Evolutionary conservation across 2,329 filamentous ascomycete genomes (phyloP).

Genomic region (Cadophora sp.): DNA sequence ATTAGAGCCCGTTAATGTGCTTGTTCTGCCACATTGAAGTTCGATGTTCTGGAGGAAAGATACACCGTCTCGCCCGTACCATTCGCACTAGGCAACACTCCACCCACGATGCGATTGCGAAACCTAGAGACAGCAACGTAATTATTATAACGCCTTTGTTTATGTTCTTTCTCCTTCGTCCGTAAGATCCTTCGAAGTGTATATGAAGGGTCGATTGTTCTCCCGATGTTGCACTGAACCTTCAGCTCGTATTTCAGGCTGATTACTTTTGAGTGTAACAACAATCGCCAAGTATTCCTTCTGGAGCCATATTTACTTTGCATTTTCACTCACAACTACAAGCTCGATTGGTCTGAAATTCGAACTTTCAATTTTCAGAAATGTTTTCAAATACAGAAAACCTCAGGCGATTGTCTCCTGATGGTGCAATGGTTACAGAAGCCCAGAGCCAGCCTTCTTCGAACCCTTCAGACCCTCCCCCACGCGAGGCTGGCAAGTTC

Average conservation of each 20-base stretch:
- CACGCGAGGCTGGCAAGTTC: neutral
- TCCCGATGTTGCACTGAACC: neutral
- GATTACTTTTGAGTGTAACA: neutral
- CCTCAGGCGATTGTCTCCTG: neutral
- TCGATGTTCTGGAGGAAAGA: conserved; percentile 3
- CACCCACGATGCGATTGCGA: neutral
- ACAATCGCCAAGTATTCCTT: neutral
- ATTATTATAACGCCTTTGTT: neutral
- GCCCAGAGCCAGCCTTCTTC: neutral
- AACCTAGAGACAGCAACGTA: neutral
- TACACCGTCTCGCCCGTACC: neutral
- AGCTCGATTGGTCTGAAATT: neutral
- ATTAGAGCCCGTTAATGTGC: too few relatives aligned
- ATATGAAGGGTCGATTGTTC: neutral
- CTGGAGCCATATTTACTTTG: neutral
- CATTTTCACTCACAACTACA: too few relatives aligned
- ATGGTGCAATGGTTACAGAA: neutral
- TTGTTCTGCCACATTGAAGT: neutral
- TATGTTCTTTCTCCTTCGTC: neutral
- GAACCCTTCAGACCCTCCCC: neutral
- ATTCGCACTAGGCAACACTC: neutral
- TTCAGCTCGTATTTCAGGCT: neutral
- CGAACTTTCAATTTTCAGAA: neutral
- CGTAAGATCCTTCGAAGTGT: conserved; percentile 5
- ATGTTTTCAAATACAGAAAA: neutral